These are phyloP conservation scores for Podospora sp. DNA, from an alignment of 495 filamentous ascomycete species.

Conservation along the genomic window DNA sequence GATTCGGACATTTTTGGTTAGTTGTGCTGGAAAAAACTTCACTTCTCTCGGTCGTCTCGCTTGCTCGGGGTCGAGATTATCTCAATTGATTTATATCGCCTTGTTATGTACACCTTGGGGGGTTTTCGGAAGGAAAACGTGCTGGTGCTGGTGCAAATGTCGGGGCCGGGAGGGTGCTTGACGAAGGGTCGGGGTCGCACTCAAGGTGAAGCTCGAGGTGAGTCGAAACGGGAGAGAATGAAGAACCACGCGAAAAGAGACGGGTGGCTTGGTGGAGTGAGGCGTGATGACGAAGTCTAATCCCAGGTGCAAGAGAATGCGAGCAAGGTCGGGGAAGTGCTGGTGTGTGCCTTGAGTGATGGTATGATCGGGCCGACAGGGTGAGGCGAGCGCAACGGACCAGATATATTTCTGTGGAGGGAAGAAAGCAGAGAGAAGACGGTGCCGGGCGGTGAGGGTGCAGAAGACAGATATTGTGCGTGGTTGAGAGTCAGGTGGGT, in stretches of 20 bases:
- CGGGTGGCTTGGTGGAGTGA: conserved; percentile 25
- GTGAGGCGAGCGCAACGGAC: conserved; percentile 12
- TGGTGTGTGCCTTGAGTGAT: conserved; percentile 13
- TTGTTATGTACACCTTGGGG: conserved; percentile 78
- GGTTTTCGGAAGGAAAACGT: conserved; percentile 84
- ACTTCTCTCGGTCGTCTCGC: conserved; percentile 33
- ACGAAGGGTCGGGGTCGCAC: conserved; percentile 34
- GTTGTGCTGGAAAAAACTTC: conserved; percentile 27
- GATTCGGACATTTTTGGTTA: conserved; percentile 57
- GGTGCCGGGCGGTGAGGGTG: conserved; percentile 11
- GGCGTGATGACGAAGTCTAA: conserved; percentile 26
- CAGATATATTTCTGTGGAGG: not conserved
- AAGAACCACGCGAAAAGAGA: conserved; percentile 25
- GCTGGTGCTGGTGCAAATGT: conserved; percentile 76
- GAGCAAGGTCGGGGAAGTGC: conserved; percentile 18
- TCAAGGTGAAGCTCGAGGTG: conserved; percentile 22
- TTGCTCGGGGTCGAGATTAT: conserved; percentile 42
- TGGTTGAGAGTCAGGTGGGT: conserved; percentile 7
- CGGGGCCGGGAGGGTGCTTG: conserved; percentile 33
- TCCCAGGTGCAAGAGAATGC: conserved; percentile 24
- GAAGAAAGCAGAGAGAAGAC: conserved; percentile 16
- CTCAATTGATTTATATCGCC: conserved; percentile 52
- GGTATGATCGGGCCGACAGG: conserved; percentile 23
- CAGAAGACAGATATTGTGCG: not conserved
- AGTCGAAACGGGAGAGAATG: conserved; percentile 30